A percentile compares a stretch with the other conserved stretches of the same genome.
phyloP scores from a whole-genome alignment of 495 filamentous ascomycete genomes.

The Neurospora tetrasperma region DNA sequence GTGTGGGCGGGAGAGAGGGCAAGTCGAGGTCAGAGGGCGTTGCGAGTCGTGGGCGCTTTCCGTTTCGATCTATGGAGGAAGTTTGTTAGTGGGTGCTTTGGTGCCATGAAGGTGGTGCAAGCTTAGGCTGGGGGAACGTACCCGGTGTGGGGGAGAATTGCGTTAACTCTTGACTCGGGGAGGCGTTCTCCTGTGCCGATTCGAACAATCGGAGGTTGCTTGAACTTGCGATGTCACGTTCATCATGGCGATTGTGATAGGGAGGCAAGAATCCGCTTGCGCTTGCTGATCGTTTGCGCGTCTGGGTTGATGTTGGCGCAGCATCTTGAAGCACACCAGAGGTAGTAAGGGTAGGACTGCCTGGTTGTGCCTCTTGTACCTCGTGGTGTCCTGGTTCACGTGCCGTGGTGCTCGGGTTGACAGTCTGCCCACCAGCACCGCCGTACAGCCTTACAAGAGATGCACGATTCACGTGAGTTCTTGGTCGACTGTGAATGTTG shows the following conservation, averaged over 20 bases:
- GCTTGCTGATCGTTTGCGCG: not conserved
- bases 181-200: not conserved
- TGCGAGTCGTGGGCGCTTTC: not conserved
- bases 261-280: not conserved
- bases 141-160: not conserved
- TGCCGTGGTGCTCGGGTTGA: not conserved
- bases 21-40: not conserved
- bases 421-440: not conserved
- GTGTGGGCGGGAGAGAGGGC: not conserved
- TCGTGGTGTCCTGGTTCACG: not conserved
- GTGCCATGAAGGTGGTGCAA: not conserved
- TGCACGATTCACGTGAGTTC: not conserved
- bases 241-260: not conserved
- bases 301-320: not conserved
- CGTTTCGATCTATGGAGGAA: not conserved
- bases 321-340: not conserved
- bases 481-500: not conserved
- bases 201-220: not conserved
- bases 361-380: not conserved
- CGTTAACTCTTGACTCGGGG: not conserved
- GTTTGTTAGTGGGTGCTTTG: not conserved
- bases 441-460: rapidly evolving
- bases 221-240: not conserved
- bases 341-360: not conserved
- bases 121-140: not conserved